phyloP scores from a whole-genome alignment of 208 protist species.

The Trypanosoma brucei region DNA sequence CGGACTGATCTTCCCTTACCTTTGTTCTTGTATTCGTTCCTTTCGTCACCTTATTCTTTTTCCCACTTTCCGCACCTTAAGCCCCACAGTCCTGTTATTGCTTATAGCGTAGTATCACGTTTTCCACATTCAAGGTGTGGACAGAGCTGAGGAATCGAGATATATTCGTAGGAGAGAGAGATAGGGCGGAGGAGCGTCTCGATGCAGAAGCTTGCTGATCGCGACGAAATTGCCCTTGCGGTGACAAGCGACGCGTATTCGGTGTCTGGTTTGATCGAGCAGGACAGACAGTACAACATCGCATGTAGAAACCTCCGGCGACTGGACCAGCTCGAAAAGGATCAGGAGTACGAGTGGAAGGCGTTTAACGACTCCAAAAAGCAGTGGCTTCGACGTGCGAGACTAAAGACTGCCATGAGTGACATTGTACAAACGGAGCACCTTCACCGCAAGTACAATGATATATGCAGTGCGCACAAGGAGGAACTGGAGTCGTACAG shows the following conservation, averaged over 20 bases:
- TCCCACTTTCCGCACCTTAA: no score
- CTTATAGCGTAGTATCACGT: neutral
- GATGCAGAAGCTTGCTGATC: constrained; percentile 2
- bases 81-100: neutral
- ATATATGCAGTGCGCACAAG: constrained; percentile 29
- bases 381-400: constrained; percentile 15
- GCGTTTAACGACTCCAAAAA: constrained; percentile 39
- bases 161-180: neutral
- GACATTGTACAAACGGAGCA: constrained; percentile 19
- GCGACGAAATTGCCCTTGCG: constrained; percentile 21
- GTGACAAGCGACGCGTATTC: constrained; percentile 29
- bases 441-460: constrained; percentile 29
- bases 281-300: constrained; percentile 12
- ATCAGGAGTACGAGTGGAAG: constrained; percentile 52
- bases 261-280: constrained; percentile 20
- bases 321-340: constrained; percentile 30
- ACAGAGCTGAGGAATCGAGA: neutral
- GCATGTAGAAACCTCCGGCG: constrained; percentile 11
- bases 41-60: no score
- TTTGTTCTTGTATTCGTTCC: no score
- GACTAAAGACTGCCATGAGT: constrained; percentile 5
- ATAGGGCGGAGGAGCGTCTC: neutral
- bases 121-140: neutral
- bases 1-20: no score
- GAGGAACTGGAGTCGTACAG: constrained; percentile 39